Base-by-base conservation (phyloP, 345 rosid genomes). In the Psidium guajava region DNA sequence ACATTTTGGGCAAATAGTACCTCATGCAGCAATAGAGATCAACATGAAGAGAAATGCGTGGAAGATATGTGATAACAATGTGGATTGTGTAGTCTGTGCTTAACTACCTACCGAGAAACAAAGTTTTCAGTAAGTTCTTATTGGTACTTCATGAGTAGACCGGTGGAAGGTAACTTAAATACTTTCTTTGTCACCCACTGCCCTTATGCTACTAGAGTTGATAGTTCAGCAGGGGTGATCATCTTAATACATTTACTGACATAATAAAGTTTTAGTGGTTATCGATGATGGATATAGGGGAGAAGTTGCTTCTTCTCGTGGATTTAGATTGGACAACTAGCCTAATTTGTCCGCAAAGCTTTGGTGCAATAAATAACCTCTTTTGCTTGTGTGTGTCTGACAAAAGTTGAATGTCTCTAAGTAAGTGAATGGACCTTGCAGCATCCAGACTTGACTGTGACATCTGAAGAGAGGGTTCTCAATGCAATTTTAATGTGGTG, bases 381-480 rank as follows among this genome's bases (percentile, higher is more conserved):
- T 69, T 32, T 69, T 69, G 4, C 54, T 75, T 7, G 54, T 81
- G 77, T 81, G 6, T 69, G 80, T 82, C 27, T 81, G 55, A 56
- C 21, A 52, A 24, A 82, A 16, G 84, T 69, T 47, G 83, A 58
- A 36, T 85, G 84, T 27, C 85, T 85, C 87, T 87, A 81, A 80
- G 84, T 81, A 81, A 83, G 75, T 69, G 27, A 36, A 91, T 83
- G 86, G 85, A 86, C 54, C 90, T 91, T 89, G 92, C 98, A 92
- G 99, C 98, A 94, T 90, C 95, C 93, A 84, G 98, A 96, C 89
- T 89, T 97, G 86, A 96, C 98, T 3, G 98, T 96, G 87, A 97
- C 97, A 85, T 94, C 98, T 15, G 98, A 97, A 88, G 99, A 96
- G 87, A 93, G 93, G 90, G 92, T 96, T 90, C 94, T 97, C 69